Conservation (phyloP, 2,329 filamentous ascomycete genomes). For the Chaetomiaceae sp. region DNA sequence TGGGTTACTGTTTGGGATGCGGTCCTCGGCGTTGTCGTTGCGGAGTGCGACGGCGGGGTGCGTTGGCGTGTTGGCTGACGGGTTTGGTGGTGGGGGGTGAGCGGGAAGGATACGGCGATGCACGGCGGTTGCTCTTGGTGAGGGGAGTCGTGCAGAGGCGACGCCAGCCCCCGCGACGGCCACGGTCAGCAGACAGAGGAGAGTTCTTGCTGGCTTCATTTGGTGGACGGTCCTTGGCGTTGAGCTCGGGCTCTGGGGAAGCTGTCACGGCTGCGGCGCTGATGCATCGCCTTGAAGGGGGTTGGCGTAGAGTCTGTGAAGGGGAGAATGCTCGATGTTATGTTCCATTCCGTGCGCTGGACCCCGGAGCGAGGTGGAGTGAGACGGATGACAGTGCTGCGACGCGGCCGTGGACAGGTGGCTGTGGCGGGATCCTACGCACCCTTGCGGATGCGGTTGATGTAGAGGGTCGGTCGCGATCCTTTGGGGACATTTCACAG, state of each 20-base stretch:
- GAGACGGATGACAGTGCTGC: background rate
- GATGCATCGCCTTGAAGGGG: background rate
- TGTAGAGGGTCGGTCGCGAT: background rate
- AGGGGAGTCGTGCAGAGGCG: constrained; percentile 3
- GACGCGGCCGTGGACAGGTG: background rate
- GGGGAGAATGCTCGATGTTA: no score
- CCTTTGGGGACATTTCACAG: background rate
- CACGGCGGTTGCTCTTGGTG: constrained; percentile 1
- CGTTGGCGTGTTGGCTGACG: background rate
- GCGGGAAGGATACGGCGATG: no score
- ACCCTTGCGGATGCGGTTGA: background rate
- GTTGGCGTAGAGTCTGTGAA: background rate
- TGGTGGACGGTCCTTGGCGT: background rate
- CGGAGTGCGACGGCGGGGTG: background rate
- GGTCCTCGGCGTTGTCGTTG: background rate
- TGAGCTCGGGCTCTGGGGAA: background rate
- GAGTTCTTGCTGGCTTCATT: constrained; percentile 11
- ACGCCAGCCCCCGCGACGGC: constrained; percentile 3
- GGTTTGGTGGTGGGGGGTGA: background rate
- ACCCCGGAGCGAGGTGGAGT: background rate
- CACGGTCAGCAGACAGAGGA: constrained; percentile 7
- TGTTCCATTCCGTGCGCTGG: background rate
- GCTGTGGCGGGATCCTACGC: background rate
- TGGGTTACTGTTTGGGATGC: background rate
- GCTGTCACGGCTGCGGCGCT: background rate